Evolutionary conservation across 2,329 filamentous ascomycete genomes (phyloP), one percentile per base, ranked within the genome.

Genomic region (Macrophomina pseudophaseolina): DNA sequence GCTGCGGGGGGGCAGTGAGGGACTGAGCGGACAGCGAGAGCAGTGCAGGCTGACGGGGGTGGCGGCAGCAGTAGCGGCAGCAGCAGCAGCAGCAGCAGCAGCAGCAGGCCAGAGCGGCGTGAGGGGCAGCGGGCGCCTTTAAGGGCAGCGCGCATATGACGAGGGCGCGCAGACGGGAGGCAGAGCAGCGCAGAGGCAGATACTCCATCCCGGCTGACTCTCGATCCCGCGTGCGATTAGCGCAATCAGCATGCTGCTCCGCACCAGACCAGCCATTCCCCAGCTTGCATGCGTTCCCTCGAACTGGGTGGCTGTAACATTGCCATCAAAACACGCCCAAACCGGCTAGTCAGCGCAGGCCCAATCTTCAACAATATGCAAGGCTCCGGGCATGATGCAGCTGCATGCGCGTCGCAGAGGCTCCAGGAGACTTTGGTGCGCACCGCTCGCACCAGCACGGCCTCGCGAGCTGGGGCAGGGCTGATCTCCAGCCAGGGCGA

Each of bases 161-260:
- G 56, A 48, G 56, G 38, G 54, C 16, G 28, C 9, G 54, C 48
- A 51, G 48, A 28, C 38, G 7, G 38, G 38, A 40, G 38, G 8
- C 14, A 14, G 38, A 40, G 38, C 38, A 9, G 38, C 8, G 8
- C 38, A 14, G 8, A 40, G 38, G 38, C 38, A 23, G 23, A 23
- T 40, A 14, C 38, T 40, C 14, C 6, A 14, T 33, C 28, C 28
- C 16, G 12, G 44, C 38, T 38, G 40, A 60, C 23, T 23, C 28
- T 60, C 56, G 58, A 62, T 62, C 58, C 42, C 58, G 58, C 58
- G 58, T 48, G 42, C 58, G 58, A 62, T 62, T 62, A 62, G 58
- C 56, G 56, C 56, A 35, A 60, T 60, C 56, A 59, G 54, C 54
- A 30, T 33, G 53, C 33, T 28, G 35, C 53, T 56, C 53, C 53